Percentiles rank a stretch among this genome's conserved stretches.
These are phyloP conservation scores for Trichophyton schoenleinii DNA, from an alignment of 2,329 filamentous ascomycete species.

Conservation along the genomic window DNA sequence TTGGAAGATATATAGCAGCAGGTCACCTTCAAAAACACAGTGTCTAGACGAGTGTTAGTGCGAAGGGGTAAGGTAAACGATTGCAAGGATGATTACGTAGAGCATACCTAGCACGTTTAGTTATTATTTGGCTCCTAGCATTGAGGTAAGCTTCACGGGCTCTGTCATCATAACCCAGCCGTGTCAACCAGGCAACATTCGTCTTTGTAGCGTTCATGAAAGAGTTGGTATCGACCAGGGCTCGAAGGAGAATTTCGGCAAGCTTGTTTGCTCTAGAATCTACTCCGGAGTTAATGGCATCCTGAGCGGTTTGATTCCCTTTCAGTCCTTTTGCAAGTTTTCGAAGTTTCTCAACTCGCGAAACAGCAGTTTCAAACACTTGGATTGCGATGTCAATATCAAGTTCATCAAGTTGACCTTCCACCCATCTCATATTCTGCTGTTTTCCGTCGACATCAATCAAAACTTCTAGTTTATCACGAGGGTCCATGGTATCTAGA, in stretches of 20 bases:
- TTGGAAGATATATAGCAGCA: conserved; percentile 88
- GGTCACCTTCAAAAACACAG: conserved; percentile 87
- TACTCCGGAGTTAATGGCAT: conserved; percentile 83
- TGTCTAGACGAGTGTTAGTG: conserved; percentile 43
- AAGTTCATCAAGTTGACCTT: conserved; percentile 85
- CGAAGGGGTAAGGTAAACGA: neutral
- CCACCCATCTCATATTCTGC: conserved; percentile 90
- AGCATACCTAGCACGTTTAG: conserved; percentile 61
- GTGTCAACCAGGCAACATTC: conserved; percentile 71
- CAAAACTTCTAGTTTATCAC: conserved; percentile 59
- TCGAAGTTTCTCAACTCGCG: conserved; percentile 72
- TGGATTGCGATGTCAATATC: conserved; percentile 94
- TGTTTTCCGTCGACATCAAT: conserved; percentile 96
- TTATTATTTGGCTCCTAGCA: conserved; percentile 64
- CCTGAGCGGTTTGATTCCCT: conserved; percentile 74
- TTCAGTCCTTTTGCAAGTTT: conserved; percentile 66
- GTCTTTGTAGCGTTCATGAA: conserved; percentile 65
- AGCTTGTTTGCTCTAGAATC: conserved; percentile 71
- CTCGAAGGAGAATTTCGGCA: conserved; percentile 61
- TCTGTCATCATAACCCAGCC: conserved; percentile 79
- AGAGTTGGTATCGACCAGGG: conserved; percentile 64
- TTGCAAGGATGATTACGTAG: too few relatives aligned
- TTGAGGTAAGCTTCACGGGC: conserved; percentile 78
- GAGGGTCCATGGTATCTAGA: conserved; percentile 64
- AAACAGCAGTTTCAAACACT: conserved; percentile 71